Conservation (phyloP, 495 filamentous ascomycete genomes). For the Clavariopsis aquatica region DNA sequence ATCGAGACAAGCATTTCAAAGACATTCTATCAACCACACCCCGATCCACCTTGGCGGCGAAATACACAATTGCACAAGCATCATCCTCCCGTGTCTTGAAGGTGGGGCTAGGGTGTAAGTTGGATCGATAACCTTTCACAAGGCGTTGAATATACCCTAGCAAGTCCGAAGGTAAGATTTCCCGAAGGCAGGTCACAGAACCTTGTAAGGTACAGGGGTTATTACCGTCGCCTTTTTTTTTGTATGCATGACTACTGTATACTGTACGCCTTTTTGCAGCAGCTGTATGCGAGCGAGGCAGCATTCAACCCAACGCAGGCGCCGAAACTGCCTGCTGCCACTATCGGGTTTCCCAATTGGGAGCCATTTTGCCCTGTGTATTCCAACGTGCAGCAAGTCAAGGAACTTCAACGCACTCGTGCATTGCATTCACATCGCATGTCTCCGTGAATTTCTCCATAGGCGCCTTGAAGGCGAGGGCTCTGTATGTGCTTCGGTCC, state of each 20-base stretch:
- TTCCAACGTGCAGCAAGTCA: slow-evolving; percentile 65
- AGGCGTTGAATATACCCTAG: slow-evolving; percentile 32
- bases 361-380: slow-evolving; percentile 46
- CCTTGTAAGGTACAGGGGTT: slow-evolving; percentile 56
- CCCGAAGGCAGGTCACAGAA: slow-evolving; percentile 66
- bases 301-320: slow-evolving; percentile 58
- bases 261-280: slow-evolving; percentile 66
- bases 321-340: slow-evolving; percentile 65
- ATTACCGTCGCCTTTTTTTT: slow-evolving; percentile 64
- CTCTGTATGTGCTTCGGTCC: slow-evolving; percentile 48
- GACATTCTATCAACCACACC: too few species aligned
- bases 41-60: too few species aligned
- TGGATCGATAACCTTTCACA: slow-evolving; percentile 30
- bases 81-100: slow-evolving; percentile 43
- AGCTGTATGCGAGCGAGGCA: slow-evolving; percentile 62
- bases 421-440: slow-evolving; percentile 62
- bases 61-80: slow-evolving; percentile 44
- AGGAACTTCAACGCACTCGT: slow-evolving; percentile 66
- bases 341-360: slow-evolving; percentile 58
- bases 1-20: too few species aligned
- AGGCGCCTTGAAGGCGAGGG: slow-evolving; percentile 52
- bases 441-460: slow-evolving; percentile 60
- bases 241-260: slow-evolving; percentile 62
- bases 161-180: slow-evolving; percentile 47
- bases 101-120: slow-evolving; percentile 42